A percentile compares a stretch with the other conserved stretches of the same genome.
These are phyloP conservation scores for Saccharomycopsis amapae DNA, from an alignment of 805 yeast genomes.

Conservation along the genomic window DNA sequence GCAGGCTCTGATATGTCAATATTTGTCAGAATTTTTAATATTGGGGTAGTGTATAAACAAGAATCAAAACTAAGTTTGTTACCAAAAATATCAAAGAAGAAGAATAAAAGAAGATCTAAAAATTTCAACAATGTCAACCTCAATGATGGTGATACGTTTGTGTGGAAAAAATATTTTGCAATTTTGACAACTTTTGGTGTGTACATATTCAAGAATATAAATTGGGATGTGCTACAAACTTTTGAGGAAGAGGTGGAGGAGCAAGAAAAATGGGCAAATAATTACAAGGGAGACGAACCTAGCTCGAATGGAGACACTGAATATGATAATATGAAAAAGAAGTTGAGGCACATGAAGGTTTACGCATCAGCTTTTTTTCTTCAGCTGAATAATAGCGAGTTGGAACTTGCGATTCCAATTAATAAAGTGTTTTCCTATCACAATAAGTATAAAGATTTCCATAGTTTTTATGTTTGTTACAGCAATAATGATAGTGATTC, in stretches of 20 bases:
- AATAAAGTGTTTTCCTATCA: constrained; percentile 20
- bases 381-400: constrained; percentile 13
- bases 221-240: constrained; percentile 22
- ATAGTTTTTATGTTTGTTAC: constrained; percentile 18
- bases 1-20: constrained; percentile 19
- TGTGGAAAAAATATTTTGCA: constrained; percentile 41
- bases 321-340: background rate
- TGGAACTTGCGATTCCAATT: constrained; percentile 17
- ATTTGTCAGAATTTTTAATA: constrained; percentile 33
- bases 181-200: constrained; percentile 46
- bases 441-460: constrained; percentile 4
- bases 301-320: too few species aligned
- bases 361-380: constrained; percentile 18
- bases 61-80: constrained; percentile 27
- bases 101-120: constrained; percentile 24
- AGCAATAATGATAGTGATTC: constrained; percentile 4
- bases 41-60: constrained; percentile 35
- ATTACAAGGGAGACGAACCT: background rate
- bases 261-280: background rate
- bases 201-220: constrained; percentile 37
- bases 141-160: constrained; percentile 18
- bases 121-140: constrained; percentile 14
- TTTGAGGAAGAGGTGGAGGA: constrained; percentile 9
- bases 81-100: constrained; percentile 21
- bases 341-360: constrained; percentile 4